A percentile compares a stretch with the other conserved stretches of the same genome.
These are phyloP conservation scores for Naganishia vishniacii DNA, from an alignment of 768 basidiomycete species.

Conservation along the genomic window DNA sequence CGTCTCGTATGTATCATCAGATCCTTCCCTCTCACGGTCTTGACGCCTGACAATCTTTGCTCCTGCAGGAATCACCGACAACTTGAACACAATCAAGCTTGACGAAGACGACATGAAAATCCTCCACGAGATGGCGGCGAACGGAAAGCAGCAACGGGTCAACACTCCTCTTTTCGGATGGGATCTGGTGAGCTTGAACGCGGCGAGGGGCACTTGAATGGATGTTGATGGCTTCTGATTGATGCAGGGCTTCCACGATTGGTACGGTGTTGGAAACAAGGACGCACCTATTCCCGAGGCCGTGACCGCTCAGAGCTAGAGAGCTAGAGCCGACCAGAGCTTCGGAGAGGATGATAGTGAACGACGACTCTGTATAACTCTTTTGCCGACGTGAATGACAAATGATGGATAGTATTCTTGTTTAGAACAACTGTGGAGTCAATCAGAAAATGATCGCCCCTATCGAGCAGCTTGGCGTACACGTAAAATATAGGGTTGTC, in stretches of 20 bases:
- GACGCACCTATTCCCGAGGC: conserved; percentile 12
- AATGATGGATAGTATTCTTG: too few relatives aligned
- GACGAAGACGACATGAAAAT: conserved; percentile 33
- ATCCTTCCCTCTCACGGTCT: background rate
- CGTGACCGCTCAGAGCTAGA: conserved; percentile 1
- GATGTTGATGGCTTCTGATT: background rate
- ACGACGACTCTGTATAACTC: too few relatives aligned
- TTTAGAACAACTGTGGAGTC: too few relatives aligned
- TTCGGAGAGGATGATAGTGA: background rate
- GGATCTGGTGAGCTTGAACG: conserved; percentile 19
- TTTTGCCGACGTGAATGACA: too few relatives aligned
- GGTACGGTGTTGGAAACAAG: conserved; percentile 40
- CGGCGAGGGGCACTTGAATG: background rate
- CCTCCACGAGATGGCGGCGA: conserved; percentile 31
- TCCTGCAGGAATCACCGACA: conserved; percentile 44
- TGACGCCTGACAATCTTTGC: conserved; percentile 7
- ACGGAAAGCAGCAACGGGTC: conserved; percentile 38
- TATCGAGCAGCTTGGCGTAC: too few relatives aligned
- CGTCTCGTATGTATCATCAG: conserved; percentile 52
- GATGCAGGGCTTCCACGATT: conserved; percentile 37
- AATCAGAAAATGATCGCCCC: too few relatives aligned
- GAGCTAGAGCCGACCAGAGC: too few relatives aligned
- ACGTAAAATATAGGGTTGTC: too few relatives aligned
- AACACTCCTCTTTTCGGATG: conserved; percentile 33
- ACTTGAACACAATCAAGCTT: conserved; percentile 34